These are phyloP conservation scores for Malassezia obtusa DNA, from an alignment of 1,284 basidiomycete species.

Conservation along the genomic window DNA sequence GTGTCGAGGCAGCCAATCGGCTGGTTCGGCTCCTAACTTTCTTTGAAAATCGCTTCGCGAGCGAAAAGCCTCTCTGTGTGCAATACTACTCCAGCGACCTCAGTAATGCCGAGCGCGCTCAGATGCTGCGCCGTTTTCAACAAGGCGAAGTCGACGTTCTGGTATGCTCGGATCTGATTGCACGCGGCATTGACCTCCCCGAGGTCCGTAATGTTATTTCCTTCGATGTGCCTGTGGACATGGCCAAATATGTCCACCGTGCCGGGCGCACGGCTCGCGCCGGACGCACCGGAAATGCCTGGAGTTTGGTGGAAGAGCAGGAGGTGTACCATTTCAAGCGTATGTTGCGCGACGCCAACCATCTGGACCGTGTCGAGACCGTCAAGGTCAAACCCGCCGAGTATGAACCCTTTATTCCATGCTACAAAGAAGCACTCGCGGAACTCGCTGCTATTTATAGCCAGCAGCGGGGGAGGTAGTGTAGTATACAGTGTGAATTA, in stretches of 20 bases:
- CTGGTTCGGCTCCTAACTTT: slow-evolving; percentile 73
- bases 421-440: slow-evolving; percentile 27
- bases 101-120: slow-evolving; percentile 61
- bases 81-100: slow-evolving; percentile 75
- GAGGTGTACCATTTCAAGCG: slow-evolving; percentile 56
- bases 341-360: slow-evolving; percentile 13
- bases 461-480: slow-evolving; percentile 9
- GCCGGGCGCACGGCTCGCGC: slow-evolving; percentile 90
- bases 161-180: slow-evolving; percentile 87
- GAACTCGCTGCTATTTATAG: slow-evolving; percentile 26
- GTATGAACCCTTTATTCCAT: slow-evolving; percentile 14
- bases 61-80: slow-evolving; percentile 50
- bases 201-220: slow-evolving; percentile 82
- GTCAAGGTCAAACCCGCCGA: slow-evolving; percentile 22
- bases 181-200: slow-evolving; percentile 90
- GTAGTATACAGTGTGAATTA: slow-evolving; percentile 7
- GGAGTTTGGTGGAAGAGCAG: slow-evolving; percentile 90
- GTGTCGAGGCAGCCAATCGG: slow-evolving; percentile 75
- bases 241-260: slow-evolving; percentile 93
- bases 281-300: slow-evolving; percentile 72
- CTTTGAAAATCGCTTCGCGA: slow-evolving; percentile 55
- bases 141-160: slow-evolving; percentile 75
- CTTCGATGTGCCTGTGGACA: slow-evolving; percentile 91
- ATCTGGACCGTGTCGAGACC: slow-evolving; percentile 20
- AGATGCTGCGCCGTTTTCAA: slow-evolving; percentile 70